Evolutionary conservation across 495 filamentous ascomycete genomes (phyloP).

Genomic region (Pseudoneurospora amorphoporcata): DNA sequence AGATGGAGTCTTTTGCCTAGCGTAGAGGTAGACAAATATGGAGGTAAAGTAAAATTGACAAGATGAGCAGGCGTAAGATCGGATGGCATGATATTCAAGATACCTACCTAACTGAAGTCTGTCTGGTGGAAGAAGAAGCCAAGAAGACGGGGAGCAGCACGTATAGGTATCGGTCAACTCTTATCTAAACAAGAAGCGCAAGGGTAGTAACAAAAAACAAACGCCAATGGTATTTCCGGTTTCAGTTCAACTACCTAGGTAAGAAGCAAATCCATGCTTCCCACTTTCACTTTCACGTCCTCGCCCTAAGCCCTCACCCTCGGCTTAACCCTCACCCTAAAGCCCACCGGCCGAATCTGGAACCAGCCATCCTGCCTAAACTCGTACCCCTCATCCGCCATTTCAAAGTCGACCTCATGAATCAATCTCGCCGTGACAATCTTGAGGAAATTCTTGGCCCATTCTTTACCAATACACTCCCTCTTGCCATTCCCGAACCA

Average conservation of each 20-base stretch:
- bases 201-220: background rate
- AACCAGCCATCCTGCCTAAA: conserved; percentile 44
- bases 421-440: conserved; percentile 46
- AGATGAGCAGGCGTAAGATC: no score
- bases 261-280: background rate
- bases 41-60: no score
- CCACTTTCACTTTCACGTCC: background rate
- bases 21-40: no score
- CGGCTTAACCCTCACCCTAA: conserved; percentile 30
- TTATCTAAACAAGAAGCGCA: no score
- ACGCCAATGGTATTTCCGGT: background rate
- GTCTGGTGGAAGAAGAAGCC: no score
- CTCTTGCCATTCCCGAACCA: conserved; percentile 61
- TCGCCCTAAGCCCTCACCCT: conserved; percentile 4
- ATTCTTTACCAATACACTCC: conserved; percentile 57
- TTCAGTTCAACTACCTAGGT: background rate
- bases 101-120: no score
- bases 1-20: no score
- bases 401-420: conserved; percentile 51
- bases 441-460: conserved; percentile 54
- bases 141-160: no score
- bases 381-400: conserved; percentile 44
- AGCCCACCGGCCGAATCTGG: conserved; percentile 31
- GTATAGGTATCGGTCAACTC: no score
- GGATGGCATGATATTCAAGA: no score